These are phyloP conservation scores for Beauveria asiatica DNA, from an alignment of 2,329 filamentous ascomycete species.

Conservation along the genomic window DNA sequence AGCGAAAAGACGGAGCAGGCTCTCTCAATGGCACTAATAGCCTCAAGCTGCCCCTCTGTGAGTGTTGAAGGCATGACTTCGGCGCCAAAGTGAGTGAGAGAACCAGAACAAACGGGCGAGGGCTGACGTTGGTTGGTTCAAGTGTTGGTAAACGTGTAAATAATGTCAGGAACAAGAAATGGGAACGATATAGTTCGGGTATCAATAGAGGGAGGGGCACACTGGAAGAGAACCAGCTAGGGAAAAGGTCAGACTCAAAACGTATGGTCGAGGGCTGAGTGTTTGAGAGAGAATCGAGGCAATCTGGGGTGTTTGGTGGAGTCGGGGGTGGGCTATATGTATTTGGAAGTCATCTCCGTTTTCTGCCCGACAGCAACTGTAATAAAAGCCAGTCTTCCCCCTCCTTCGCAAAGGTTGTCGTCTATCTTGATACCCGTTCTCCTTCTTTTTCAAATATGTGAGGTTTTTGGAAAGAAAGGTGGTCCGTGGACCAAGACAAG, in stretches of 20 bases:
- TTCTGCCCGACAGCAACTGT: background rate
- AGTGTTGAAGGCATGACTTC: slow-evolving; percentile 7
- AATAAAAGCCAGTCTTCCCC: background rate
- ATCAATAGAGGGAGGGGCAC: background rate
- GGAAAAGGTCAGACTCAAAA: background rate
- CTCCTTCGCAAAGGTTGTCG: background rate
- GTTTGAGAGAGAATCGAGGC: background rate
- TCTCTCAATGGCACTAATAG: slow-evolving; percentile 57
- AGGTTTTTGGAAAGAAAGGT: background rate
- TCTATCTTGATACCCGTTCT: background rate
- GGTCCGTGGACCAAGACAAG: slow-evolving; percentile 8
- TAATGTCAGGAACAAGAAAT: background rate
- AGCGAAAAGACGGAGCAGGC: slow-evolving; percentile 63
- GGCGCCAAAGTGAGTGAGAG: background rate
- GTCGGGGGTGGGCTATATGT: slow-evolving; percentile 5
- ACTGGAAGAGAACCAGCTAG: background rate
- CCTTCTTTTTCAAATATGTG: background rate
- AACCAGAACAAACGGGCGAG: background rate
- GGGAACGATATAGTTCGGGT: background rate
- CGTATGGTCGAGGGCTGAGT: background rate
- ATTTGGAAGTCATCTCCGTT: background rate
- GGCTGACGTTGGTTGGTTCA: background rate
- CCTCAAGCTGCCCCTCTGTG: slow-evolving; percentile 33
- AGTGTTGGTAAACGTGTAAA: background rate
- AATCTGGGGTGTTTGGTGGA: slow-evolving; percentile 4